These are phyloP conservation scores for Collybia mongolica DNA, from an alignment of 768 basidiomycete species.

Conservation along the genomic window DNA sequence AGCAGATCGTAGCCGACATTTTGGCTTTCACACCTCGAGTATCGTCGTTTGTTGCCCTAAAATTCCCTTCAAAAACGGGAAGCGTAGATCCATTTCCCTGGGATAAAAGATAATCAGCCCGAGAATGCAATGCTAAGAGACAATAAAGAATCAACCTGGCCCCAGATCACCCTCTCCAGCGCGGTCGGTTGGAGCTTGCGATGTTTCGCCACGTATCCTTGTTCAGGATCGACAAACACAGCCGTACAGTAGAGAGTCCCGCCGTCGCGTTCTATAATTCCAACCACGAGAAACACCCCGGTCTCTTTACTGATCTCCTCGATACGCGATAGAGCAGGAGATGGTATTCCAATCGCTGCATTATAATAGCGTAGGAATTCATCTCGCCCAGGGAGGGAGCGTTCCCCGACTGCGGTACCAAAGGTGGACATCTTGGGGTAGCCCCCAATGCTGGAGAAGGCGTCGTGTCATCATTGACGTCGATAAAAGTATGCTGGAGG, in stretches of 20 bases:
- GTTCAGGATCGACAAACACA: constrained; percentile 51
- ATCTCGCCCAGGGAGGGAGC: constrained; percentile 49
- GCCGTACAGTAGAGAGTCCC: constrained; percentile 64
- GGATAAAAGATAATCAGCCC: no score
- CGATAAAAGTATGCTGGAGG: neutral
- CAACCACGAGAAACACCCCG: constrained; percentile 55
- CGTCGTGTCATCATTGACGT: neutral
- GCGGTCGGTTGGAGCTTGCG: constrained; percentile 67
- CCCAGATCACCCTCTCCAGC: constrained; percentile 61
- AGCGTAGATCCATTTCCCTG: constrained; percentile 47
- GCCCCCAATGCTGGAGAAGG: constrained; percentile 35
- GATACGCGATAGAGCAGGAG: constrained; percentile 43
- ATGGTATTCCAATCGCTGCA: constrained; percentile 58
- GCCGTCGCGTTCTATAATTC: constrained; percentile 56
- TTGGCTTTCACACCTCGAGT: constrained; percentile 33
- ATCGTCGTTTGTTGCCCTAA: constrained; percentile 18
- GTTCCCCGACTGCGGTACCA: constrained; percentile 48
- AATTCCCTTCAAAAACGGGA: constrained; percentile 43
- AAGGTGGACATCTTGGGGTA: constrained; percentile 61
- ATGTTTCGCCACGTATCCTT: constrained; percentile 59
- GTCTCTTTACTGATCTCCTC: constrained; percentile 47
- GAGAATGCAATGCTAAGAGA: no score
- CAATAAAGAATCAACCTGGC: constrained; percentile 29
- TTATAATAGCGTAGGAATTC: constrained; percentile 55
- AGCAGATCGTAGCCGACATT: constrained; percentile 57